Evolutionary conservation across 192 early-diverging fungal species (phyloP), one percentile per base, ranked within the genome.

Genomic region (Entomortierella chlamydospora): DNA sequence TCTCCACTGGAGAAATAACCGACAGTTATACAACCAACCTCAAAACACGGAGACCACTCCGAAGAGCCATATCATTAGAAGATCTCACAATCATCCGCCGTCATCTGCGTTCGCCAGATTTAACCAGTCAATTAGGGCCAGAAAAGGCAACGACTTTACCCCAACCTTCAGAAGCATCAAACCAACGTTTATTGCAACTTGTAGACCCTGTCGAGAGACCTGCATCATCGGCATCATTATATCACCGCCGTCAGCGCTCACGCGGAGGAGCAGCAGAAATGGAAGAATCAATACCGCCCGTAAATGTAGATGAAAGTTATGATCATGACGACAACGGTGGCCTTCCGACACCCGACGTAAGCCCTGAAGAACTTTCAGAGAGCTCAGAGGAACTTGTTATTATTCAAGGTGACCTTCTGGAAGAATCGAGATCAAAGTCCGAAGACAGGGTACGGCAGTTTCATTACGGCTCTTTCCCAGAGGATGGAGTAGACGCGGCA

Each of bases 21-120:
- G 68, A 70, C 5, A 47, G 26, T 12, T 76, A 55, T 25, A 57
- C 60, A 23, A 49, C 60, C n/a, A 43, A 29, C 9, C 55, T 50
- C 17, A 62, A 51, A 26, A 49, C 68, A 34, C 43, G 39, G 34
- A 60, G 60, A 22, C 66, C 64, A 2, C 25, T 79, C 9, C 61
- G 76, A n/a, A 55, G 76, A 50, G 76, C 76, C 45, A 66, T 79
- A 39, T 79, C 76, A 8, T 55, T 79, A 3, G 76, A 79, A 41
- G 76, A 70, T 43, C 26, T 79, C 13, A 28, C 76, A 11, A 39
- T 54, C 10, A 57, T 78, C 22, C 67, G 68, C 10, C 73, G 31
- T 50, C 73, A 68, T n/a, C 26, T 68, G 26, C 65, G 57, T 8
- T 76, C 65, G 25, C 49, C 53, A 1, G 41, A 55, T 34, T 43